These are phyloP conservation scores for Chaetomium sp. DNA, from an alignment of 2,329 filamentous ascomycete species.

Conservation along the genomic window DNA sequence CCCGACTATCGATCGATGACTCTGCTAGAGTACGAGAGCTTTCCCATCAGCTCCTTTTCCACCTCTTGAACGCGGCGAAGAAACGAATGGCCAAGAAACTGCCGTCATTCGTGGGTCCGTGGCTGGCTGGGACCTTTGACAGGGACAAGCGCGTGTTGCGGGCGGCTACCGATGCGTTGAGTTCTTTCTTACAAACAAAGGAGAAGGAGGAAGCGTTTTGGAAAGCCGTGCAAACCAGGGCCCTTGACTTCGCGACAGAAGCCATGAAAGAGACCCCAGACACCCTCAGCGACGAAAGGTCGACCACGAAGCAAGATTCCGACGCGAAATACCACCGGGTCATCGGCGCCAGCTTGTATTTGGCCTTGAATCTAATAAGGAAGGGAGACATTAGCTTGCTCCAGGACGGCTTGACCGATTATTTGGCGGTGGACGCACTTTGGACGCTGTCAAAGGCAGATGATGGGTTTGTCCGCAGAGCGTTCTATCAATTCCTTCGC, in stretches of 20 bases:
- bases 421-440: slow-evolving; percentile 67
- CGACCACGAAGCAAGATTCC: slow-evolving; percentile 80
- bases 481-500: slow-evolving; percentile 54
- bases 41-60: slow-evolving; percentile 72
- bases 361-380: slow-evolving; percentile 57
- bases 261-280: slow-evolving; percentile 78
- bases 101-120: slow-evolving; percentile 78
- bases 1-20: slow-evolving; percentile 86
- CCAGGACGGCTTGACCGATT: slow-evolving; percentile 61
- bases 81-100: slow-evolving; percentile 84
- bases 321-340: slow-evolving; percentile 85
- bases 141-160: slow-evolving; percentile 75
- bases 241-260: slow-evolving; percentile 79
- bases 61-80: slow-evolving; percentile 63
- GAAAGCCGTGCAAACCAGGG: slow-evolving; percentile 76
- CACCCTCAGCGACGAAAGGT: slow-evolving; percentile 87
- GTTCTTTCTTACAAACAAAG: slow-evolving; percentile 72
- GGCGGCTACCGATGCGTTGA: slow-evolving; percentile 76
- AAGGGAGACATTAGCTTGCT: slow-evolving; percentile 63
- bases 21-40: slow-evolving; percentile 85
- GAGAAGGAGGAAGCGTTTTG: slow-evolving; percentile 79
- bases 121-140: slow-evolving; percentile 89
- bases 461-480: slow-evolving; percentile 56
- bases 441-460: slow-evolving; percentile 68
- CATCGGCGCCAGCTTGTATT: slow-evolving; percentile 55